A percentile compares a stretch with the other conserved stretches of the same genome.
phyloP scores from a whole-genome alignment of 306 rosid genomes.

The Castanea mollissima region DNA sequence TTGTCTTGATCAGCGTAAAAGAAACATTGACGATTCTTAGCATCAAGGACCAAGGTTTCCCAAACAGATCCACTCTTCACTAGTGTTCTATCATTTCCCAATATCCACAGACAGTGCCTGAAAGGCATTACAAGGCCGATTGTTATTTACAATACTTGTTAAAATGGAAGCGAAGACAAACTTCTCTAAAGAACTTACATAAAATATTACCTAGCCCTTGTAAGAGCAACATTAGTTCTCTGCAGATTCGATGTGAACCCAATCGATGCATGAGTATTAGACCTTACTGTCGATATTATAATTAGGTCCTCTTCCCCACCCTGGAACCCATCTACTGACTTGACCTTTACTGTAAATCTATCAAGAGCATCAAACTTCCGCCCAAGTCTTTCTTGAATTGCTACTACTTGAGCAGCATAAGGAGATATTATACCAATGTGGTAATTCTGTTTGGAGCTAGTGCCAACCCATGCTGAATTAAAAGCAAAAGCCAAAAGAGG shows the following conservation, averaged over 20 bases:
- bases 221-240: slow-evolving; percentile 79
- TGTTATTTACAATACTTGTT: not conserved
- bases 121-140: slow-evolving; percentile 1
- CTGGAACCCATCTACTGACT: slow-evolving; percentile 72
- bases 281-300: slow-evolving; percentile 70
- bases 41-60: slow-evolving; percentile 54
- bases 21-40: slow-evolving; percentile 57
- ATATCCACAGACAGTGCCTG: slow-evolving; percentile 78
- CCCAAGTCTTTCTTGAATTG: slow-evolving; percentile 50
- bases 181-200: not conserved
- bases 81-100: slow-evolving; percentile 62
- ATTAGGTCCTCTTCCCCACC: slow-evolving; percentile 81
- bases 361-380: slow-evolving; percentile 29
- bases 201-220: slow-evolving; percentile 68
- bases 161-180: not conserved
- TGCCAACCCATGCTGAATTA: slow-evolving; percentile 44
- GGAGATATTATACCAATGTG: slow-evolving; percentile 76
- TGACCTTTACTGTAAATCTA: slow-evolving; percentile 64
- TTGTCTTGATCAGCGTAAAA: slow-evolving; percentile 57
- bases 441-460: slow-evolving; percentile 24
- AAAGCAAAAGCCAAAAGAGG: not conserved
- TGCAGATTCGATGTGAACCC: slow-evolving; percentile 49
- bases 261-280: slow-evolving; percentile 35
- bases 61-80: slow-evolving; percentile 45
- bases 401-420: slow-evolving; percentile 71